phyloP scores from a whole-genome alignment of 306 rosid genomes.

The Alnus rubra region DNA sequence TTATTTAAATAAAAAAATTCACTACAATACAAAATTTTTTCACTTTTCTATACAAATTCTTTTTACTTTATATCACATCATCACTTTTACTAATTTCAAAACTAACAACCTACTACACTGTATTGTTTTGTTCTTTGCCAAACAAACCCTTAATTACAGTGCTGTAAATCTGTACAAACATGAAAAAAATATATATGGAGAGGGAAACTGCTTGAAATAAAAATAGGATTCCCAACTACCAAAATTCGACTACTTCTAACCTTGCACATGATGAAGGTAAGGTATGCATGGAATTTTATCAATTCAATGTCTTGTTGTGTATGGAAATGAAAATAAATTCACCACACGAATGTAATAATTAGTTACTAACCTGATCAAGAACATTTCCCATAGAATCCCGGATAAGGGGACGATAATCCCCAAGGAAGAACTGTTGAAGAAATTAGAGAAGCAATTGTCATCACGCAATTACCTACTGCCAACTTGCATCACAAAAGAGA shows the following conservation, averaged over 20 bases:
- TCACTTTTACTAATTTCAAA: too few species aligned
- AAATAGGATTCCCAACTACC: background rate
- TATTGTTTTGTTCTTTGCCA: too few species aligned
- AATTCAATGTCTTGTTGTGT: constrained; percentile 15
- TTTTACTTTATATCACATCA: too few species aligned
- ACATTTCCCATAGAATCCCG: constrained; percentile 66
- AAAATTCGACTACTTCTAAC: background rate
- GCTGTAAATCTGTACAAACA: background rate
- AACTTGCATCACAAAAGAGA: constrained; percentile 18
- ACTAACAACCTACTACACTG: too few species aligned
- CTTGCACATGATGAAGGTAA: background rate
- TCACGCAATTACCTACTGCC: constrained; percentile 21
- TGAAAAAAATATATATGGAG: background rate
- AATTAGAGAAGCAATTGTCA: constrained; percentile 29
- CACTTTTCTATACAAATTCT: too few species aligned
- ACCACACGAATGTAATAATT: constrained; percentile 22
- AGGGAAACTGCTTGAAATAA: background rate
- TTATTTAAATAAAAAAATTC: too few species aligned
- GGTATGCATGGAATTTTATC: constrained; percentile 5
- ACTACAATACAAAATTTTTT: too few species aligned
- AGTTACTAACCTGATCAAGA: constrained; percentile 71
- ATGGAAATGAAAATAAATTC: constrained; percentile 10
- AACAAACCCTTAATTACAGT: too few species aligned
- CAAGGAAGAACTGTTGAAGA: constrained; percentile 75
- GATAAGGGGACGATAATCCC: constrained; percentile 83